Base-by-base conservation (phyloP, 495 filamentous ascomycete genomes). In the Oidiodendron maius region DNA sequence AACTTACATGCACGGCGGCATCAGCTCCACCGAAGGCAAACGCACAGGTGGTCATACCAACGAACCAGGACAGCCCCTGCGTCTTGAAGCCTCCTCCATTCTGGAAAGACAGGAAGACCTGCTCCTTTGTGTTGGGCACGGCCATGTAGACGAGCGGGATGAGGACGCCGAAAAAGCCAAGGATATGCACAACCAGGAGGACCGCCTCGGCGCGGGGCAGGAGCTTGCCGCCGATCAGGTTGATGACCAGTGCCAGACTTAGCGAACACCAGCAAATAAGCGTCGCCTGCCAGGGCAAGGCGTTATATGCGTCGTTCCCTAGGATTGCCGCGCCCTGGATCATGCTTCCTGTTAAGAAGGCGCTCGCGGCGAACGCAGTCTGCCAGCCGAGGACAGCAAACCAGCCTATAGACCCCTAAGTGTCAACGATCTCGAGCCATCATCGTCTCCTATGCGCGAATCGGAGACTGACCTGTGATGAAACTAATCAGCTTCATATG, bases 401-500 rank as follows among this genome's bases (percentile, higher is more conserved):
- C 35, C 44, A 39, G 25, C 35, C 28, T 43, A 67, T n/a, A n/a
- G n/a, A n/a, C n/a, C n/a, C n/a, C n/a, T 67, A 28, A 73, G 62
- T 34, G 28, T 34, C n/a, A 34, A 34, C n/a, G 28, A 34, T 34
- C 28, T 34, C 9, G 28, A 8, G 35, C 35, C 5, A 4, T 38
- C 4, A 4, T 18, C 16, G 13, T 15, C 5, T 15, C n/a, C 35
- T 15, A 38, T 9, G 8, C 35, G 13, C 5, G 4, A 4, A 15
- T 18, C 12, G 35, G 6, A 4, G 16, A 4, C 35, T 34, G 26
- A 37, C 35, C 43, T 18, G 18, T 34, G 25, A 46, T 46, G 47
- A 67, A 73, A 47, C 68, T 73, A 32, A 69, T 50, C 26, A 73
- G 69, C 17, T 65, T 65, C 45, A 62, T 47, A 25, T 51, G 66